Evolutionary conservation across 2,329 filamentous ascomycete genomes (phyloP), one percentile per base, ranked within the genome.

Genomic region (Penicillium aurantiogriseum): DNA sequence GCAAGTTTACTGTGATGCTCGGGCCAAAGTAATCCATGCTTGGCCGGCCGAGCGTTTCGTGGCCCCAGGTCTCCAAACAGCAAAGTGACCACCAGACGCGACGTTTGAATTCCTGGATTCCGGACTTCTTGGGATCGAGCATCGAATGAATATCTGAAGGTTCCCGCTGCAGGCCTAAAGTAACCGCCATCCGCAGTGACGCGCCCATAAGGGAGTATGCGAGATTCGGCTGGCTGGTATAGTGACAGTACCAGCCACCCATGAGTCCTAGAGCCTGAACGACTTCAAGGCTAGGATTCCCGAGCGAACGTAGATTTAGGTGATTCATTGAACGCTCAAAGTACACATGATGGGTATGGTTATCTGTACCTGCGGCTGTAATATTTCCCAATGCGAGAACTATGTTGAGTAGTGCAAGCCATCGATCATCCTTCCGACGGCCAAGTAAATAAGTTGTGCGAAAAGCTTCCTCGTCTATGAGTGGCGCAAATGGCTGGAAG

Each of bases 321-420:
- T 88, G 81, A 55, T 85, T 82, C 74, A 86, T 86, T 10, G 87
- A 85, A 38, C 83, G 81, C 62, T 82, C 83, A 73, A 88, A 90
- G 74, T 87, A 90, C 57, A 80, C 81, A 64, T 87, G 79, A 67
- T 90, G 88, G 56, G 80, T 83, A 61, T 85, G 83, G 67, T 88
- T 86, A 43, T 77, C 72, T 5, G 75, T 69, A 40, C 87, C 87
- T 63, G 82, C 83, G 38, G 85, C 83, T 3, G 83, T 85, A 51
- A 91, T 85, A 66, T 85, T 88, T 10, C 88, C 88, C 77, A 90
- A 84, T 4, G 87, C 87, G 61, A 90, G 87, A 7, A 91, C 87
- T 78, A 88, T 89, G 71, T 91, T 90, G 25, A 90, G 76, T 7
- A 91, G 75, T 10, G 85, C 85, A 11, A 89, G 77, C 88, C 88